phyloP scores from a whole-genome alignment of 2,329 filamentous ascomycete genomes.

The Trichophyton rubrum region DNA sequence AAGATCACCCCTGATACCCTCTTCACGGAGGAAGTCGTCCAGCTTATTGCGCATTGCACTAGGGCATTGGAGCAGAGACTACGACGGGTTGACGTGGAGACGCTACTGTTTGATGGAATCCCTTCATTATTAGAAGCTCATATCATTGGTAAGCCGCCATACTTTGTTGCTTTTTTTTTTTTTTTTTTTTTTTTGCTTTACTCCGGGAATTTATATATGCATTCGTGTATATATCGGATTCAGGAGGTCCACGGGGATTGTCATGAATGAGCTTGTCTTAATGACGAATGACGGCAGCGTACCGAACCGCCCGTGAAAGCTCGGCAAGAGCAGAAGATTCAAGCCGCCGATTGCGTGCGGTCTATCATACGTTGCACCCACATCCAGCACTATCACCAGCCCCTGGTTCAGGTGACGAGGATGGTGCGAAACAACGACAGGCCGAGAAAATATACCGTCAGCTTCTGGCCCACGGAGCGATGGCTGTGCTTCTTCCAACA shows the following conservation, averaged over 20 bases:
- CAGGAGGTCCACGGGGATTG: not conserved
- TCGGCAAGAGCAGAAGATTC: constrained; percentile 46
- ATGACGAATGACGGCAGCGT: constrained; percentile 42
- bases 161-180: not conserved
- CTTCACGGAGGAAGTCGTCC: constrained; percentile 77
- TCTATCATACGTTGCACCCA: constrained; percentile 76
- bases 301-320: constrained; percentile 53
- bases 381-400: constrained; percentile 70
- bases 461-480: constrained; percentile 66
- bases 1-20: constrained; percentile 83
- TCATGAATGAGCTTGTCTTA: not conserved
- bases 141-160: constrained; percentile 40
- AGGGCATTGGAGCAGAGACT: constrained; percentile 76
- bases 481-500: constrained; percentile 76
- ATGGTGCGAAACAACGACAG: constrained; percentile 49
- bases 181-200: not conserved
- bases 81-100: constrained; percentile 69
- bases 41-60: constrained; percentile 85
- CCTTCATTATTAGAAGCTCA: constrained; percentile 71
- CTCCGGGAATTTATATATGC: not conserved
- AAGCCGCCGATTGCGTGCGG: constrained; percentile 48
- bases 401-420: constrained; percentile 45
- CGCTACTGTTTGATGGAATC: constrained; percentile 73
- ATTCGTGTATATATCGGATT: not conserved
- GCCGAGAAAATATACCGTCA: constrained; percentile 80